Conservation (phyloP, 345 rosid genomes). For the Sisymbrium altissimum region DNA sequence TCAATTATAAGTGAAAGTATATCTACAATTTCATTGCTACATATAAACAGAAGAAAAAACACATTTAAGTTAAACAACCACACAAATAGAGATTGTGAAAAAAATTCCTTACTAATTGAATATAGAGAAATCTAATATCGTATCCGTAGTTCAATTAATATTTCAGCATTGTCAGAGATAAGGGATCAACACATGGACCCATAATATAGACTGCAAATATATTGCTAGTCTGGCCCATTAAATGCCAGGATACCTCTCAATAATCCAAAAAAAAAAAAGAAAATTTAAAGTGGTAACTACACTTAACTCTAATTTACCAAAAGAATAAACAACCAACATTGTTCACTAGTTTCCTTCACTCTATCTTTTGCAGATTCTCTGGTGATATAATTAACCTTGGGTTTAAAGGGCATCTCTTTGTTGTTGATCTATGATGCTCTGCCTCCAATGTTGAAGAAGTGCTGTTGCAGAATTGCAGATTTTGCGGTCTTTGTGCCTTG, state of each 20-base stretch:
- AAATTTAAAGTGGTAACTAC: background rate
- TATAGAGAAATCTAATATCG: no score
- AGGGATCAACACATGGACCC: no score
- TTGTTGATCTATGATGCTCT: slow-evolving; percentile 2
- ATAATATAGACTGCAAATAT: no score
- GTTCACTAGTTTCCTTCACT: background rate
- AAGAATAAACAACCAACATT: background rate
- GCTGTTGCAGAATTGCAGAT: background rate
- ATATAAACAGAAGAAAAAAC: background rate
- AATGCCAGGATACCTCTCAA: no score
- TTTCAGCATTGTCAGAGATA: no score
- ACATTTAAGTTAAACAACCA: background rate
- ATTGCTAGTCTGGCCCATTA: no score
- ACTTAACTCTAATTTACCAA: background rate
- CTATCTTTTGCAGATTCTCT: background rate
- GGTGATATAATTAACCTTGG: background rate
- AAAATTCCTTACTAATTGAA: background rate
- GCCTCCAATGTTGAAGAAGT: background rate
- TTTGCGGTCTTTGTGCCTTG: background rate
- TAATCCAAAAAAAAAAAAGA: no score
- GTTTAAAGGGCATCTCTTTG: background rate
- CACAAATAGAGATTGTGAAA: background rate
- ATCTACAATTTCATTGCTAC: background rate
- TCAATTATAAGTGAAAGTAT: background rate
- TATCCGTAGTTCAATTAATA: no score